Evolutionary conservation across 176 grass and related monocot species (phyloP).

Genomic region (Rhipidocladum racemiflorum): DNA sequence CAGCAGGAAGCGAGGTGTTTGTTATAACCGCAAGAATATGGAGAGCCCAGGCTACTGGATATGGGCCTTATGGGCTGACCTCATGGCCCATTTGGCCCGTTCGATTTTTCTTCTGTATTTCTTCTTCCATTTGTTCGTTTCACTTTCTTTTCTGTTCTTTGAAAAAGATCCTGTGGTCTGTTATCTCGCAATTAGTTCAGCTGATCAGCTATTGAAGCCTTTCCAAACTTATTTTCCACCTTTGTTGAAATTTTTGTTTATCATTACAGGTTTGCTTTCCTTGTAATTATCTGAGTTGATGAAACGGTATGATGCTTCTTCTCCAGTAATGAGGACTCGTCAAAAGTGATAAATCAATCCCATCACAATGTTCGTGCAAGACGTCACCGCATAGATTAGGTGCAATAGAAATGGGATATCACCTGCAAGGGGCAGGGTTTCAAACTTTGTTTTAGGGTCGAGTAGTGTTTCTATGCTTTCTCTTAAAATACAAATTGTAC

Average conservation of each 20-base stretch:
- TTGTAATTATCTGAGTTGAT: background rate
- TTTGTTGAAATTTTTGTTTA: background rate
- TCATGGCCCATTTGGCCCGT: background rate
- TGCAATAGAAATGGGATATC: background rate
- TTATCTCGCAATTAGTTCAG: background rate
- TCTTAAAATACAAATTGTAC: too few species aligned
- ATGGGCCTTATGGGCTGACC: background rate
- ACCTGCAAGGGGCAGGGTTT: background rate
- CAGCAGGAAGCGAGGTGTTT: background rate
- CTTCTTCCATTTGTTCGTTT: background rate
- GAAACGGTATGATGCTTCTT: background rate
- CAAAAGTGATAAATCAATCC: background rate
- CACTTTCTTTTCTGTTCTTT: too few species aligned
- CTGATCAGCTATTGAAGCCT: background rate
- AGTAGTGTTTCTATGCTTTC: too few species aligned
- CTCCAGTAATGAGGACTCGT: background rate
- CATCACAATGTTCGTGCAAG: background rate
- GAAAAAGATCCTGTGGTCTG: background rate
- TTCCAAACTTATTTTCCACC: background rate
- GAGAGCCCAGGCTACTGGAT: background rate
- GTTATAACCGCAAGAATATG: conserved; percentile 15
- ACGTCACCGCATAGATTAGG: background rate
- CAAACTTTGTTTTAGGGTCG: too few species aligned
- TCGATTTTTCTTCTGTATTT: background rate
- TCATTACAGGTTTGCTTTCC: background rate